These are phyloP conservation scores for Xanthoparmelia taractica DNA, from an alignment of 495 filamentous ascomycete genomes.

Conservation along the genomic window DNA sequence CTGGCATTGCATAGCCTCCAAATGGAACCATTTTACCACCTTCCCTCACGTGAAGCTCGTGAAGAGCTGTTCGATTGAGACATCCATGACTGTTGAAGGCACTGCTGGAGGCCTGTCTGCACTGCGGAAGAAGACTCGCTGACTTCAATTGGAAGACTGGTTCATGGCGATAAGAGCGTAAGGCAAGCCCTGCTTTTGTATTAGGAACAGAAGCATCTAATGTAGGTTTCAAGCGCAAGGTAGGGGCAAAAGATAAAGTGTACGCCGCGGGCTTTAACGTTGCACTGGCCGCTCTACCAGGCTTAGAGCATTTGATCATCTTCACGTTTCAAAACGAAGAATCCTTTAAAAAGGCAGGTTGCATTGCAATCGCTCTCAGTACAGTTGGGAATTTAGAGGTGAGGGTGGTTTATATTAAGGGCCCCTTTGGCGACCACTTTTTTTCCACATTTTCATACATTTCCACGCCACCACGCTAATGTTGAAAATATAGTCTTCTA, in stretches of 20 bases:
- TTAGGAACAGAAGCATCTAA: background rate
- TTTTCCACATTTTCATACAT: no score
- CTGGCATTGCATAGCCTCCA: conserved; percentile 86
- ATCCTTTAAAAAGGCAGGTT: background rate
- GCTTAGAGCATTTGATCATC: background rate
- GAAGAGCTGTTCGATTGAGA: conserved; percentile 55
- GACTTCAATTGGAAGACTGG: background rate
- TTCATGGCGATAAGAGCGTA: background rate
- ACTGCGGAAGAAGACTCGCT: background rate
- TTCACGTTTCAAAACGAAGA: background rate
- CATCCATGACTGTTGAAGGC: conserved; percentile 15
- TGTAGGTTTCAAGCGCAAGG: background rate
- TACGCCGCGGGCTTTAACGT: background rate
- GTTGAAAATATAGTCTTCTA: no score
- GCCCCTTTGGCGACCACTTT: no score
- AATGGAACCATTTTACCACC: conserved; percentile 97
- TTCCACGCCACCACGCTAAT: no score
- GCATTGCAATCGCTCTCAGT: background rate
- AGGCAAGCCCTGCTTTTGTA: background rate
- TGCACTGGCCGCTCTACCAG: background rate
- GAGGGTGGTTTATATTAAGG: no score
- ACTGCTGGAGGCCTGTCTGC: conserved; percentile 9
- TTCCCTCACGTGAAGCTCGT: conserved; percentile 69
- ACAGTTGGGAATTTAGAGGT: no score
- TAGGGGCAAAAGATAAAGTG: background rate